phyloP scores from a whole-genome alignment of 257 asterid genomes.

The Gentiana straminea region DNA sequence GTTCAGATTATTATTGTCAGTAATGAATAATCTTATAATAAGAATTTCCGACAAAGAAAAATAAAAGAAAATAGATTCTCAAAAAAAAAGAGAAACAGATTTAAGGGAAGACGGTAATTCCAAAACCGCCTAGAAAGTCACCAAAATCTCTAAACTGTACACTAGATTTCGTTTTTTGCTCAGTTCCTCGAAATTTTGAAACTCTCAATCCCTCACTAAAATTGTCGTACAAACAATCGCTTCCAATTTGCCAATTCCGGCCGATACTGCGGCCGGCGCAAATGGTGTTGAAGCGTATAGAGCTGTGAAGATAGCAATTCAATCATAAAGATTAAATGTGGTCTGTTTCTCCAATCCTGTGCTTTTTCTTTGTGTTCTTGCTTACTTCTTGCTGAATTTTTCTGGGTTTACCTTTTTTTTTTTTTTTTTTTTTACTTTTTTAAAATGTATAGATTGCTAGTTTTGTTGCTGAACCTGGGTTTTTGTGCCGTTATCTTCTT shows the following conservation, averaged over 20 bases:
- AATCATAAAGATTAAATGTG: slow-evolving; percentile 44
- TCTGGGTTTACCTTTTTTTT: neutral
- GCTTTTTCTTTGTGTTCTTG: neutral
- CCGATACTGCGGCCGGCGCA: slow-evolving; percentile 22
- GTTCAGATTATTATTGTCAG: too few relatives aligned
- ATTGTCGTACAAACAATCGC: slow-evolving; percentile 9
- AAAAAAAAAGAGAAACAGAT: too few relatives aligned
- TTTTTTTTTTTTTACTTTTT: neutral
- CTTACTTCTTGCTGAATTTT: slow-evolving; percentile 1
- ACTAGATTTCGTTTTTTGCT: neutral
- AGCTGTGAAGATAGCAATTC: slow-evolving; percentile 1
- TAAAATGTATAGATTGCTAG: slow-evolving; percentile 7
- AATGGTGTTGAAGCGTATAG: neutral
- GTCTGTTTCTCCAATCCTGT: slow-evolving; percentile 25
- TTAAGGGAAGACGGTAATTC: neutral
- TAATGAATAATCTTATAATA: too few relatives aligned
- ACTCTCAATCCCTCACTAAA: neutral
- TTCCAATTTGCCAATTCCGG: slow-evolving; percentile 13
- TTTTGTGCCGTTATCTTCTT: slow-evolving; percentile 6
- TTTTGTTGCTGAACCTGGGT: slow-evolving; percentile 11
- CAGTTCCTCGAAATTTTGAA: slow-evolving; percentile 8
- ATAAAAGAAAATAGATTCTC: too few relatives aligned
- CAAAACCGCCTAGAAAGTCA: neutral
- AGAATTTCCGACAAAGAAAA: too few relatives aligned
- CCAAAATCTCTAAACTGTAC: neutral